Percentiles rank a stretch among this genome's conserved stretches.
Conservation (phyloP, 768 basidiomycete species). For the Suillus subaureus region DNA sequence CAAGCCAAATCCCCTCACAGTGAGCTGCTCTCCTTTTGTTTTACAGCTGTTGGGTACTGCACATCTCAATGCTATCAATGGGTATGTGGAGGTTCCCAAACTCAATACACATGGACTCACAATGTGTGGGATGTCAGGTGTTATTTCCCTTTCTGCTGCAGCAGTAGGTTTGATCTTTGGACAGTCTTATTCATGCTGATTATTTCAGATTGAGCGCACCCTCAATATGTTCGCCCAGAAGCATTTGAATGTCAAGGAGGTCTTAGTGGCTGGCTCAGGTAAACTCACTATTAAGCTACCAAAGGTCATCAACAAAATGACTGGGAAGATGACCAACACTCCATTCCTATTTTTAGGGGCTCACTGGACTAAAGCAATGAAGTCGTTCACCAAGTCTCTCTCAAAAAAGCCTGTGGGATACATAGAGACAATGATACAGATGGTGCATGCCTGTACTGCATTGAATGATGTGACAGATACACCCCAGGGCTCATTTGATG, state of each 20-base stretch:
- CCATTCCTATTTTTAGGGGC: background rate
- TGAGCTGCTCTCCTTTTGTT: slow-evolving; percentile 2
- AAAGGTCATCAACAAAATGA: background rate
- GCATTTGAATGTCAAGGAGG: no score
- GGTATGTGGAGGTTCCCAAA: slow-evolving; percentile 2
- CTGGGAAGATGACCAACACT: background rate
- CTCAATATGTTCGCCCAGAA: no score
- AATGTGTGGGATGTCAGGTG: background rate
- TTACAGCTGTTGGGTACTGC: slow-evolving; percentile 1
- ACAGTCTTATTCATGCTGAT: no score
- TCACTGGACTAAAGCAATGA: no score
- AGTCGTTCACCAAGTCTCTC: no score
- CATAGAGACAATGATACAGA: no score
- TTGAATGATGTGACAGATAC: no score
- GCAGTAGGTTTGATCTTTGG: no score
- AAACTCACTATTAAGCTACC: slow-evolving; percentile 3
- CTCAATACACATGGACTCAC: background rate
- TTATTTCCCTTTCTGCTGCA: slow-evolving; percentile 3
- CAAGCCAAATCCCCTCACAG: background rate
- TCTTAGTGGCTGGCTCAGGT: background rate
- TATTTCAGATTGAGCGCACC: no score
- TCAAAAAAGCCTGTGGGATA: no score
- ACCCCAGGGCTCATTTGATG: no score
- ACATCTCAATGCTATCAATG: slow-evolving; percentile 8
- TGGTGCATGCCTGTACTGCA: no score